phyloP scores from a whole-genome alignment of 257 asterid genomes.

The Nicotiana benthamiana region DNA sequence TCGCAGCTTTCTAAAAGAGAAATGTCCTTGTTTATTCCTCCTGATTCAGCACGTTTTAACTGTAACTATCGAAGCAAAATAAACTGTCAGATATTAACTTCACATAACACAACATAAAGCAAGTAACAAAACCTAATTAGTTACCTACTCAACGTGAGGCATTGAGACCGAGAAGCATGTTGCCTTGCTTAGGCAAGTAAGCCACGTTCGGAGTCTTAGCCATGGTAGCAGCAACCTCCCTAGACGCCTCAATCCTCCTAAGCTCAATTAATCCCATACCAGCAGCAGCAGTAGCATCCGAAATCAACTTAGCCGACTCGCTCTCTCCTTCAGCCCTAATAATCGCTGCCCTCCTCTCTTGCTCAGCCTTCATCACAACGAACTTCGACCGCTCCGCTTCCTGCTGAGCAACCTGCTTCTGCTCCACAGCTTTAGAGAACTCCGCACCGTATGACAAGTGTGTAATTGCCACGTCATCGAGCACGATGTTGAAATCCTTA shows the following conservation, averaged over 20 bases:
- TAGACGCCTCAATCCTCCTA: conserved; percentile 37
- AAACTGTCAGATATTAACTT: not conserved
- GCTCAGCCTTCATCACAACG: conserved; percentile 81
- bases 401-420: conserved; percentile 99
- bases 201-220: conserved; percentile 31
- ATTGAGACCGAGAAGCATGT: conserved; percentile 34
- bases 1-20: not conserved
- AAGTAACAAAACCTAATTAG: not conserved
- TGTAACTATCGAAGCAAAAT: not conserved
- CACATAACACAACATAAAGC: not conserved
- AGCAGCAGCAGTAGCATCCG: conserved; percentile 37
- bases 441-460: conserved; percentile 90
- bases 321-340: conserved; percentile 47
- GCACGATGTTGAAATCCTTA: conserved; percentile 73
- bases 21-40: not conserved
- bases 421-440: conserved; percentile 92
- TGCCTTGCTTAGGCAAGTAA: conserved; percentile 33
- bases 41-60: not conserved
- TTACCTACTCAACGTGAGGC: conserved; percentile 20
- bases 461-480: conserved; percentile 93
- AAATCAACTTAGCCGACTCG: conserved; percentile 44
- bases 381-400: conserved; percentile 95
- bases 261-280: conserved; percentile 40
- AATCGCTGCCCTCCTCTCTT: conserved; percentile 33
- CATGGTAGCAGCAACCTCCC: conserved; percentile 35